These are phyloP conservation scores for Casuarina equisetifolia DNA, from an alignment of 306 rosid genomes.

Conservation along the genomic window DNA sequence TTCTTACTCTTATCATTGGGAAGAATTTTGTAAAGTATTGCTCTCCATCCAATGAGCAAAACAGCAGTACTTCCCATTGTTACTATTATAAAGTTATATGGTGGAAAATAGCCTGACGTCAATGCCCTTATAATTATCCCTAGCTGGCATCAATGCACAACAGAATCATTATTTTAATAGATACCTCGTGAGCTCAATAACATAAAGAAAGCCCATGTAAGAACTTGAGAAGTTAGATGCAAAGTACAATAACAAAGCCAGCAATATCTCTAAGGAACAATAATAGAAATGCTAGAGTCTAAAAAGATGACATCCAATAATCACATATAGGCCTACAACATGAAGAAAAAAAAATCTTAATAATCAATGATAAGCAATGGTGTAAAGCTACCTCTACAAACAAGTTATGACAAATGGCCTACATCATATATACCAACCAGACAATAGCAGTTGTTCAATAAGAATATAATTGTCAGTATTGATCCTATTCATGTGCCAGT, in stretches of 20 bases:
- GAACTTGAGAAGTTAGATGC: not conserved
- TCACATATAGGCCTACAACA: not conserved
- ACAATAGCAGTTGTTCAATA: too few species aligned
- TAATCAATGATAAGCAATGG: not conserved
- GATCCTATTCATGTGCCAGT: too few species aligned
- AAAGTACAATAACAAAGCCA: slow-evolving; percentile 5
- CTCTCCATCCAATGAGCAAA: slow-evolving; percentile 71
- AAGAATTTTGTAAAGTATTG: slow-evolving; percentile 55
- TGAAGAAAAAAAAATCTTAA: not conserved
- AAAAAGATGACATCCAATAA: not conserved
- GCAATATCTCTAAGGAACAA: not conserved
- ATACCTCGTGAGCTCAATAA: not conserved
- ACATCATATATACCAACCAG: not conserved
- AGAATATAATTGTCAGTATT: too few species aligned
- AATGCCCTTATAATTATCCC: slow-evolving; percentile 71
- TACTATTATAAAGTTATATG: slow-evolving; percentile 57
- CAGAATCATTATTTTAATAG: not conserved
- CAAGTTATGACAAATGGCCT: not conserved
- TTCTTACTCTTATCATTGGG: slow-evolving; percentile 57
- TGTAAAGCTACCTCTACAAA: not conserved
- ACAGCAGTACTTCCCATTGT: slow-evolving; percentile 91
- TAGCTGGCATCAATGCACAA: slow-evolving; percentile 47
- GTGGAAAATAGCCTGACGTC: slow-evolving; percentile 58
- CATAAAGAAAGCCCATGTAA: not conserved
- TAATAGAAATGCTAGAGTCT: not conserved